Percentiles rank a stretch among this genome's conserved stretches.
Conservation (phyloP, 2,329 filamentous ascomycete species). For the Leptographium wingfieldii region DNA sequence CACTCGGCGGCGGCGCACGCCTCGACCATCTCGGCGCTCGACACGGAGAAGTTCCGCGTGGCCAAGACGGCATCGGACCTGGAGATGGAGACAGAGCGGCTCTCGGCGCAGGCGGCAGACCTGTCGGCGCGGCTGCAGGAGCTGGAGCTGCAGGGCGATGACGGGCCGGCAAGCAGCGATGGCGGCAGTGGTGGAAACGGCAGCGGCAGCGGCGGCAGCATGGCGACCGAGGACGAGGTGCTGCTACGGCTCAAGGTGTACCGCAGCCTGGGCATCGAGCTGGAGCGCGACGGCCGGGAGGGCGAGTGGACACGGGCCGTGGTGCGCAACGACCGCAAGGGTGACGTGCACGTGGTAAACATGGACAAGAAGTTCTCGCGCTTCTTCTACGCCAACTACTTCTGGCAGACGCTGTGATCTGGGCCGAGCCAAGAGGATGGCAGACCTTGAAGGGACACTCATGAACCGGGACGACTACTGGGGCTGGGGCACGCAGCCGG, state of each 20-base stretch:
- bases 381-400: slow-evolving; percentile 91
- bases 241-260: slow-evolving; percentile 78
- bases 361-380: slow-evolving; percentile 85
- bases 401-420: slow-evolving; percentile 65
- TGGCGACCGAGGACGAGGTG: slow-evolving; percentile 48
- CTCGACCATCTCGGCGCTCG: slow-evolving; percentile 69
- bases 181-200: background rate
- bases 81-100: slow-evolving; percentile 89
- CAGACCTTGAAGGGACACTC: background rate
- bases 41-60: slow-evolving; percentile 86
- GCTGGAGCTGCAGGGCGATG: slow-evolving; percentile 75
- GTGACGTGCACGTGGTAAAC: slow-evolving; percentile 89
- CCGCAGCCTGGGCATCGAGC: slow-evolving; percentile 78
- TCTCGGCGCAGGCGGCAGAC: slow-evolving; percentile 65
- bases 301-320: slow-evolving; percentile 72
- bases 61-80: slow-evolving; percentile 85
- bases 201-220: slow-evolving; percentile 10
- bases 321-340: slow-evolving; percentile 72
- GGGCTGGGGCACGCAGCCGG: too few relatives aligned
- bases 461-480: background rate
- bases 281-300: slow-evolving; percentile 54
- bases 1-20: slow-evolving; percentile 75
- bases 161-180: slow-evolving; percentile 36
- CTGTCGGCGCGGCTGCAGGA: slow-evolving; percentile 65
- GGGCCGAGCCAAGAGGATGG: background rate